Evolutionary conservation across 305 asterid species (phyloP).

Genomic region (Caryopteris hybrid): DNA sequence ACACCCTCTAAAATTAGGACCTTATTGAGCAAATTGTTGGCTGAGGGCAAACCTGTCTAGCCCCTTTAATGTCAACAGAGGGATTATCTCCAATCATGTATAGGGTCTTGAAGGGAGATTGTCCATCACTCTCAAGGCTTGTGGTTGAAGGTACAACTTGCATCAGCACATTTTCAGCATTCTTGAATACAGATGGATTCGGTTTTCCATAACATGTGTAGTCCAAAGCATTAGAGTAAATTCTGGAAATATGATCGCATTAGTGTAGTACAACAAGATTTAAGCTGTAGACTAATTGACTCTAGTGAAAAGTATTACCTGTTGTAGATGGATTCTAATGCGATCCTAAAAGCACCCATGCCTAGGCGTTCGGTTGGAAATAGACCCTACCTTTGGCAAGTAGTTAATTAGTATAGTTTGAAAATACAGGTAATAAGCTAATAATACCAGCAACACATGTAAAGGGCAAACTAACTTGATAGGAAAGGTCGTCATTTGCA

Average conservation of each 20-base stretch:
- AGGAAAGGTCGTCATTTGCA: slow-evolving; percentile 86
- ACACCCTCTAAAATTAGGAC: slow-evolving; percentile 1
- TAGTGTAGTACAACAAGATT: slow-evolving; percentile 3
- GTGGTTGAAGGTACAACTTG: slow-evolving; percentile 36
- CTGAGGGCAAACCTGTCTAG: slow-evolving; percentile 55
- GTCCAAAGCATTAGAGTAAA: slow-evolving; percentile 52
- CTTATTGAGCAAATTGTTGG: neutral
- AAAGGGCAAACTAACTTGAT: slow-evolving; percentile 57
- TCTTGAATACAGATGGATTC: slow-evolving; percentile 62
- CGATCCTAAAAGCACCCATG: slow-evolving; percentile 98
- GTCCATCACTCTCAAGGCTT: slow-evolving; percentile 16
- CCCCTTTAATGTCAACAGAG: slow-evolving; percentile 75
- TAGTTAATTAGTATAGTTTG: slow-evolving; percentile 26
- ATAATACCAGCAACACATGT: neutral
- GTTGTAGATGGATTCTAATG: slow-evolving; percentile 82
- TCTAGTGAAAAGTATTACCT: slow-evolving; percentile 35
- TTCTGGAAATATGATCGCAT: slow-evolving; percentile 35
- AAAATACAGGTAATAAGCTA: neutral
- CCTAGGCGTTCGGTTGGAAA: slow-evolving; percentile 94
- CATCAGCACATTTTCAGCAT: slow-evolving; percentile 63
- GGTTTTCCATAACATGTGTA: slow-evolving; percentile 89
- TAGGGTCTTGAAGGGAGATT: slow-evolving; percentile 45
- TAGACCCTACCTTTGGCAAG: slow-evolving; percentile 49
- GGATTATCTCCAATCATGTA: slow-evolving; percentile 98
- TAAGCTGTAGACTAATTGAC: neutral